These are phyloP conservation scores for Dendrobium huoshanense DNA, from an alignment of 106 monocot genomes.

Conservation along the genomic window DNA sequence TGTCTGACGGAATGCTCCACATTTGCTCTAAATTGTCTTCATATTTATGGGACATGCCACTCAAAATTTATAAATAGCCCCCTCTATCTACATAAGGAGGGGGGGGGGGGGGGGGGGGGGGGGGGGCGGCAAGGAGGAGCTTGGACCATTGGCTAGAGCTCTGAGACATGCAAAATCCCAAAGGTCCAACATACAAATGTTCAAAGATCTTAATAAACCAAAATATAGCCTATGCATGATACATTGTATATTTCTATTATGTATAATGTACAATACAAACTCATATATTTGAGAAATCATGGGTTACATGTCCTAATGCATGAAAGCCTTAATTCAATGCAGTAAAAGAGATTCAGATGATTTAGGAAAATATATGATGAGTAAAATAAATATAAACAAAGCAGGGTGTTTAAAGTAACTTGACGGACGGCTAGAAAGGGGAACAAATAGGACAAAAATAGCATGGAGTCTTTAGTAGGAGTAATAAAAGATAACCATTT, in stretches of 20 bases:
- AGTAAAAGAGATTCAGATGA: neutral
- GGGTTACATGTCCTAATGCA: neutral
- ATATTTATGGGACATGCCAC: too few species aligned
- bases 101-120: too few species aligned
- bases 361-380: neutral
- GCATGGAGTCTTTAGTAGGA: neutral
- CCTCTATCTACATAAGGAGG: too few species aligned
- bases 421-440: neutral
- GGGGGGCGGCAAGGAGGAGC: too few species aligned
- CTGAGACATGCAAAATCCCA: too few species aligned
- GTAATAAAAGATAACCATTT: too few species aligned
- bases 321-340: neutral
- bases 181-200: neutral
- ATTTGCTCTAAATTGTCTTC: too few species aligned
- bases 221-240: neutral
- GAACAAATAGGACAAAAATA: neutral
- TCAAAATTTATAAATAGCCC: too few species aligned
- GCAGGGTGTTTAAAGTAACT: neutral
- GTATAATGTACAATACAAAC: neutral
- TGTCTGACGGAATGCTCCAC: too few species aligned
- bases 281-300: neutral
- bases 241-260: neutral
- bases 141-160: too few species aligned
- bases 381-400: neutral
- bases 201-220: neutral